A percentile compares a stretch with the other conserved stretches of the same genome.
Evolutionary conservation across 306 rosid species (phyloP).

Genomic region (Quercus parvula): DNA sequence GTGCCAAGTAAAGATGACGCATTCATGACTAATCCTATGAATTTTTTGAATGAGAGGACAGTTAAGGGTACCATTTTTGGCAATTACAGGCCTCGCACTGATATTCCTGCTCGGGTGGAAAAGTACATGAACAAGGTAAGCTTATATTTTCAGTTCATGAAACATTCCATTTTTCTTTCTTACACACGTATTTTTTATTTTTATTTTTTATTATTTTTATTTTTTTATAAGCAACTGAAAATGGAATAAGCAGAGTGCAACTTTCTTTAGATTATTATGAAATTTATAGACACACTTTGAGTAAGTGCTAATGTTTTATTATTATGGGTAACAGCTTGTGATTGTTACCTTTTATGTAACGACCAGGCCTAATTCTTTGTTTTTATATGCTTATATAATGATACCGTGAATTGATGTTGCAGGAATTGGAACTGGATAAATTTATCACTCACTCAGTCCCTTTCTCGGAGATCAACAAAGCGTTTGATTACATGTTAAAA

Average conservation of each 20-base stretch:
- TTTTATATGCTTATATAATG: not conserved
- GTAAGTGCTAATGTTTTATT: not conserved
- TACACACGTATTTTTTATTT: no score
- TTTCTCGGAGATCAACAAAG: constrained; percentile 74
- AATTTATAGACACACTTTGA: no score
- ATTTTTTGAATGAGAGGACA: constrained; percentile 74
- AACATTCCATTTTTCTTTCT: not conserved
- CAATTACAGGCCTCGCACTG: constrained; percentile 78
- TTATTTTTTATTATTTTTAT: no score
- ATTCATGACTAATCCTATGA: constrained; percentile 75
- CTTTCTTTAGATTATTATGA: no score
- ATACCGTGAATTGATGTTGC: not conserved
- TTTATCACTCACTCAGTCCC: constrained; percentile 68
- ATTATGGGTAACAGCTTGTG: not conserved
- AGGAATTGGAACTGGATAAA: constrained; percentile 43
- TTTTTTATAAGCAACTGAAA: no score
- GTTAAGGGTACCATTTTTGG: constrained; percentile 91
- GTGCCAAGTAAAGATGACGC: constrained; percentile 84
- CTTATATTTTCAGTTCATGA: not conserved
- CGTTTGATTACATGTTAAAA: constrained; percentile 65
- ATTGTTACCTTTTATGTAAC: not conserved
- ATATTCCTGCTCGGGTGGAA: constrained; percentile 75
- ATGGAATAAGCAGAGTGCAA: no score
- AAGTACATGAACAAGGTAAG: constrained; percentile 61
- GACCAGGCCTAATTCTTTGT: not conserved